Conservation (phyloP, 805 yeast species). For the Hanseniaspora taiwanica region DNA sequence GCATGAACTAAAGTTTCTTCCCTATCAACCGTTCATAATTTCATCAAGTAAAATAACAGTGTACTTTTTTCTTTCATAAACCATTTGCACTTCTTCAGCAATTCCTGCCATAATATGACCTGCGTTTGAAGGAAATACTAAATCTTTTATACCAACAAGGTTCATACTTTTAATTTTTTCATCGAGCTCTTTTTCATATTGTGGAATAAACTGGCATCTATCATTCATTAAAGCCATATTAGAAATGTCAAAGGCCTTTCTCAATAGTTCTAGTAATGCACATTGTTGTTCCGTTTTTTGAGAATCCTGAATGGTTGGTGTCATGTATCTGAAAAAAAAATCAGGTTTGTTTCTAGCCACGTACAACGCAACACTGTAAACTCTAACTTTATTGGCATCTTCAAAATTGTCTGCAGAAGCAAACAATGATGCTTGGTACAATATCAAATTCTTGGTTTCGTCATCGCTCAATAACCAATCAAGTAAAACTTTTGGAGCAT, state of each 20-base stretch:
- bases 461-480: constrained; percentile 22
- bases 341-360: constrained; percentile 22
- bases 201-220: constrained; percentile 18
- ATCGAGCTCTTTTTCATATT: constrained; percentile 12
- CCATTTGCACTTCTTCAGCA: constrained; percentile 8
- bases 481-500: constrained; percentile 26
- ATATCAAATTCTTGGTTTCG: constrained; percentile 20
- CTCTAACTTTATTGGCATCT: constrained; percentile 24
- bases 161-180: constrained; percentile 16
- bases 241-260: constrained; percentile 22
- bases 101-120: constrained; percentile 8
- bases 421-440: constrained; percentile 24
- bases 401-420: constrained; percentile 23
- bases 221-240: constrained; percentile 19
- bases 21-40: too few relatives aligned
- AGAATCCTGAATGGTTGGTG: constrained; percentile 10
- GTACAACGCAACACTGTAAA: constrained; percentile 20
- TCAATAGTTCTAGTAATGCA: constrained; percentile 21
- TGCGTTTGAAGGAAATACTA: constrained; percentile 6
- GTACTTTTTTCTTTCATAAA: constrained; percentile 15
- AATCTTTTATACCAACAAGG: constrained; percentile 8
- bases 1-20: too few relatives aligned
- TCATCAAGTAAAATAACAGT: background rate
- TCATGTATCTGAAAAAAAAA: constrained; percentile 21
- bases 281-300: constrained; percentile 21